phyloP scores from a whole-genome alignment of 805 yeast species.

The Wickerhamomyces bisporus region DNA sequence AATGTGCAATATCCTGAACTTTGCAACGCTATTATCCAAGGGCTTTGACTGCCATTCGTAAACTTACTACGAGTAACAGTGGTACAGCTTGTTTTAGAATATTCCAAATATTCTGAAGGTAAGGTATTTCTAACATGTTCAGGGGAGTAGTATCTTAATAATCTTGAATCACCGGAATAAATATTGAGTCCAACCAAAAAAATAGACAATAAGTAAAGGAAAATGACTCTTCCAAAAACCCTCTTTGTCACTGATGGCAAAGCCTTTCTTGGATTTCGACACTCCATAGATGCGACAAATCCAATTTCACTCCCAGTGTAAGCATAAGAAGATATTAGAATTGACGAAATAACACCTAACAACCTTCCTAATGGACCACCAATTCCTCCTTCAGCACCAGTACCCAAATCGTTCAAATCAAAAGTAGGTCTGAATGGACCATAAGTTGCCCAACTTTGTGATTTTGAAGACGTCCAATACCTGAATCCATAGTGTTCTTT shows the following conservation, averaged over 20 bases:
- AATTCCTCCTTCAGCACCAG: conserved; percentile 48
- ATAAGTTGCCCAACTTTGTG: conserved; percentile 44
- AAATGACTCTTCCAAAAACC: conserved; percentile 64
- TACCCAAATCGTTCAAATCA: conserved; percentile 58
- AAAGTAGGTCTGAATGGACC: conserved; percentile 75
- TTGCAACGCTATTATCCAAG: conserved; percentile 55
- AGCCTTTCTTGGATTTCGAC: conserved; percentile 72
- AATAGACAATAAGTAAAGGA: conserved; percentile 61
- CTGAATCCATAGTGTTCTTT: conserved; percentile 52
- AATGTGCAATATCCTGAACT: conserved; percentile 45
- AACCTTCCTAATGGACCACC: conserved; percentile 58
- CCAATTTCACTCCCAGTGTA: conserved; percentile 82
- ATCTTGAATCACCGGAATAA: conserved; percentile 73
- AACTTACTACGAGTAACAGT: background rate
- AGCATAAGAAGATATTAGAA: conserved; percentile 64
- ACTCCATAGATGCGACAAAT: conserved; percentile 80
- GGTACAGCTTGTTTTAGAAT: conserved; percentile 8
- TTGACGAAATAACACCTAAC: conserved; percentile 54
- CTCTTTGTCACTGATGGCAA: conserved; percentile 72
- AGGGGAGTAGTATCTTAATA: conserved; percentile 45
- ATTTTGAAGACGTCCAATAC: conserved; percentile 57
- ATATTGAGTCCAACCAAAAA: conserved; percentile 68
- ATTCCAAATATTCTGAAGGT: conserved; percentile 6
- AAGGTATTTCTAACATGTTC: conserved; percentile 6
- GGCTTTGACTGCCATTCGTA: conserved; percentile 40